phyloP scores from a whole-genome alignment of 2,329 filamentous ascomycete genomes.

The Zymoseptoria pseudotritici region DNA sequence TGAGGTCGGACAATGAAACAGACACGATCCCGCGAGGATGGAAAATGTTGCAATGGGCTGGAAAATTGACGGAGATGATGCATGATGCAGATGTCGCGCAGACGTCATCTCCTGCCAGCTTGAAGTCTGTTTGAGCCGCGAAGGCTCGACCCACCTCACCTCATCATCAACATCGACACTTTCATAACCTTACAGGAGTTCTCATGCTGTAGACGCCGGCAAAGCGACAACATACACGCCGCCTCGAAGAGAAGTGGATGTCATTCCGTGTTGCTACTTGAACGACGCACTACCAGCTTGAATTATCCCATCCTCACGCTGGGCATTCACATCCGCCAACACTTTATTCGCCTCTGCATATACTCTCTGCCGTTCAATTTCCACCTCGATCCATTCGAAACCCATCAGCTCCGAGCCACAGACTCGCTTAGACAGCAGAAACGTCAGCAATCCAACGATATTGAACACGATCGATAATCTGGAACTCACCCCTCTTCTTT shows the following conservation, averaged over 20 bases:
- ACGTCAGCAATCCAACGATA: background rate
- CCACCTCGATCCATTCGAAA: background rate
- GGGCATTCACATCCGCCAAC: background rate
- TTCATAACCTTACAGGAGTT: no score
- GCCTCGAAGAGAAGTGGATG: no score
- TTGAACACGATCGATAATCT: background rate
- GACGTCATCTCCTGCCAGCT: background rate
- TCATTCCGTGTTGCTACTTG: no score
- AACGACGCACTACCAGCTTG: no score
- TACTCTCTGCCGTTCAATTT: background rate
- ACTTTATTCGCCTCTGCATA: background rate
- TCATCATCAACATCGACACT: no score
- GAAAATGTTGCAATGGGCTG: background rate
- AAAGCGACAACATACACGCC: no score
- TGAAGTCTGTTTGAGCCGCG: no score
- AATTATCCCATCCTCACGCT: no score
- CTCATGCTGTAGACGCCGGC: no score
- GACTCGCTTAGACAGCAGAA: background rate
- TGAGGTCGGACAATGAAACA: background rate
- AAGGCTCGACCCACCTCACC: no score
- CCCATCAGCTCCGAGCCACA: background rate
- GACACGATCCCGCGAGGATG: background rate
- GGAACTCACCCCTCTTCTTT: conserved; percentile 15
- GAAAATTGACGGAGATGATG: background rate
- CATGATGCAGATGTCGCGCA: background rate